Evolutionary conservation across 805 yeast species (phyloP), one percentile per base, ranked within the genome.

Genomic region (Henningerozyma blattae): DNA sequence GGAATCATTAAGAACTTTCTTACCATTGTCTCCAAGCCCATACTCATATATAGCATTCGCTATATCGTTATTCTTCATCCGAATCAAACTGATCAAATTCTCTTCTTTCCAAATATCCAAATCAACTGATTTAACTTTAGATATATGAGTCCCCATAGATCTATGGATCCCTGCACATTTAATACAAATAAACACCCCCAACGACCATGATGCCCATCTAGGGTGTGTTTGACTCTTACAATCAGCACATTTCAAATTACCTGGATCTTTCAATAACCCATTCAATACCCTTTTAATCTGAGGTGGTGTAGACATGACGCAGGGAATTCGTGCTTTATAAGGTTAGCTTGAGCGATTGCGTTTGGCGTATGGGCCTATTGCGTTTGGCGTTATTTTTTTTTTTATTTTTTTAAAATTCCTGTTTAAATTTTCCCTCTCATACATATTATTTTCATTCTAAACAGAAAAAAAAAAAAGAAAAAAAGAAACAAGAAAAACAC

Each of bases 151-250:
- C 2, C 98, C 97, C 79, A 89, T 76, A 34, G 89, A 75, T 52
- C 97, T 68, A 54, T 89, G 98, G 39, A 89, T 79, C 1, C 98
- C 98, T 1, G 95, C 86, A 58, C 98, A 89, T 48, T 89, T 69
- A 43, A 89, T 89, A 58, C 98, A 89, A 29, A 89, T 70, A 49
- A 89, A 85, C 37, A 91, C 74, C 15, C 98, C 98, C 33, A 89
- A 58, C 45, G 79, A 86, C 95, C 96, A 89, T 16, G 93, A 78
- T n/a, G 97, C 95, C 98, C 98, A 89, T 34, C 98, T 68, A 14
- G 98, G 98, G 58, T 89, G 93, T 22, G 79, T 69, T 12, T 89
- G 70, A 0, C 77, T 69, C 56, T 89, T 89, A 61, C 98, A 89
- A 58, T 89, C 98, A 3, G 87, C 94, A 56, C 98, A 89, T 30